Conservation (phyloP, 257 asterid genomes). For the Solanum ossicruentum region DNA sequence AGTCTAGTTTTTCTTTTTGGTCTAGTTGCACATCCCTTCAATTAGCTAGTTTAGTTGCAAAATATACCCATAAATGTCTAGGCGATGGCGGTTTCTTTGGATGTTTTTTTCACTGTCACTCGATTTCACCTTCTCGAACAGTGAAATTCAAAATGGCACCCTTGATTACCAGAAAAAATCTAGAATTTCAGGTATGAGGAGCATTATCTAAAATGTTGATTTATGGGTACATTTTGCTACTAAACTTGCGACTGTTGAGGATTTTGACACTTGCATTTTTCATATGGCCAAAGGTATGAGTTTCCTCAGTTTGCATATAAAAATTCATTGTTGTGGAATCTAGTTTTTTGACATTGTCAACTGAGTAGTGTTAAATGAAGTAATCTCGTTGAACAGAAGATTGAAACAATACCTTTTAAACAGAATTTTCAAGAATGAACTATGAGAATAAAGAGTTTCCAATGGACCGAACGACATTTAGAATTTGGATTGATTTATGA, state of each 20-base stretch:
- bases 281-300: not conserved
- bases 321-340: not conserved
- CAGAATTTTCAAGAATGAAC: not conserved
- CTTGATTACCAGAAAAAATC: not conserved
- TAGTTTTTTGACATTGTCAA: not conserved
- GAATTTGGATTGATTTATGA: not conserved
- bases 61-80: not conserved
- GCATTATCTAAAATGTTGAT: not conserved
- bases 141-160: not conserved
- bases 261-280: not conserved
- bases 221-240: not conserved
- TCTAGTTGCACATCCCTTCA: not conserved
- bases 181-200: not conserved
- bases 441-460: not conserved
- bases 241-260: not conserved
- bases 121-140: not conserved
- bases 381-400: not conserved
- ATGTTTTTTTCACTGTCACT: not conserved
- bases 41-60: not conserved
- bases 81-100: not conserved
- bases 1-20: not conserved
- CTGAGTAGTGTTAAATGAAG: not conserved
- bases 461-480: not conserved
- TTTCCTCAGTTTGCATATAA: not conserved
- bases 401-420: not conserved